Percentiles rank a stretch among this genome's conserved stretches.
phyloP scores from a whole-genome alignment of 2,329 filamentous ascomycete species.

The Didymosphaeria variabile region DNA sequence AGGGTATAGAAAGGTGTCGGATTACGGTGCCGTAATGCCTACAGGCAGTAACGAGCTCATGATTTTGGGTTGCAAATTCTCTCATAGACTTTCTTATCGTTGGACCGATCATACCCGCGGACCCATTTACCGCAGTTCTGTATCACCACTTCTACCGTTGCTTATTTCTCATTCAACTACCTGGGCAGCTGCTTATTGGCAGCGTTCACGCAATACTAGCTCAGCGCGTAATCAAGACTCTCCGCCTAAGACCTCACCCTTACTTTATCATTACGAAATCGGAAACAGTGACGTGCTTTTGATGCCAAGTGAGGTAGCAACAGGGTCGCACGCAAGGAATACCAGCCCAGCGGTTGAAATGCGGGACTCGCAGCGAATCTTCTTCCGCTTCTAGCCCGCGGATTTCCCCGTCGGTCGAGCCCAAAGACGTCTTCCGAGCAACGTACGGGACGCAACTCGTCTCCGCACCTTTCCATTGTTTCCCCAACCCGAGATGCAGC shows the following conservation, averaged over 20 bases:
- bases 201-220: constrained; percentile 42
- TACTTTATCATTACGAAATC: constrained; percentile 43
- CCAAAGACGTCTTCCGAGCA: constrained; percentile 24
- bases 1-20: constrained; percentile 41
- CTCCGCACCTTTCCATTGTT: constrained; percentile 20
- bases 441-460: constrained; percentile 3
- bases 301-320: constrained; percentile 41
- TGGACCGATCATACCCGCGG: constrained; percentile 43
- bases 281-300: constrained; percentile 47
- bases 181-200: constrained; percentile 38
- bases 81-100: constrained; percentile 41
- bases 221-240: constrained; percentile 46
- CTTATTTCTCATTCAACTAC: constrained; percentile 29
- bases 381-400: constrained; percentile 21
- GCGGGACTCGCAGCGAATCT: constrained; percentile 12
- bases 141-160: constrained; percentile 26
- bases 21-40: constrained; percentile 29
- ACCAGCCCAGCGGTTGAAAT: constrained; percentile 6
- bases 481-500: constrained; percentile 25
- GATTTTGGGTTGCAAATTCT: constrained; percentile 23
- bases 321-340: constrained; percentile 28
- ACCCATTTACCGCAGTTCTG: constrained; percentile 40
- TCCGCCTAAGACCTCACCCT: constrained; percentile 28
- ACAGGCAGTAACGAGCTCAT: constrained; percentile 42
- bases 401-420: constrained; percentile 17